phyloP scores from a whole-genome alignment of 352 stramenopile genomes.

The Phytophthora agathidicida region DNA sequence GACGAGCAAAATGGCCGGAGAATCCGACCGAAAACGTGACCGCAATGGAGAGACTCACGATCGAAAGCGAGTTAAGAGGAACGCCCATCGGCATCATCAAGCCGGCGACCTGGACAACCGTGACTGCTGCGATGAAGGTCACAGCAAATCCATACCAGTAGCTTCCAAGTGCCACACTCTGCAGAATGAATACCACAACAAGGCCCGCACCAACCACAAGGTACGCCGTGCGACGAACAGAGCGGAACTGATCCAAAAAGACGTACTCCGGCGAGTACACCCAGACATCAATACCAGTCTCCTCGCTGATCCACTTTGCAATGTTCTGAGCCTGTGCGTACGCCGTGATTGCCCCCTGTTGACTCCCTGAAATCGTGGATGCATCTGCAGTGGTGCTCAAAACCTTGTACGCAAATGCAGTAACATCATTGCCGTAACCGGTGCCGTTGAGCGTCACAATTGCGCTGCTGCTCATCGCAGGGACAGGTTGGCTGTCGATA shows the following conservation, averaged over 20 bases:
- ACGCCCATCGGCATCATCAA: conserved; percentile 68
- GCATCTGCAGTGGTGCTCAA: conserved; percentile 30
- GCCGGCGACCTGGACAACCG: conserved; percentile 65
- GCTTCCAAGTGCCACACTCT: conserved; percentile 54
- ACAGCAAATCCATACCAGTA: conserved; percentile 57
- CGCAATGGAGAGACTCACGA: conserved; percentile 82
- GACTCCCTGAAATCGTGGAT: conserved; percentile 26
- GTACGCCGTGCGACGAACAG: conserved; percentile 57
- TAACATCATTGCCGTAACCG: conserved; percentile 53
- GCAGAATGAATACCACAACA: conserved; percentile 51
- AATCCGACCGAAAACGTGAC: conserved; percentile 83
- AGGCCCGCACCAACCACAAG: conserved; percentile 55
- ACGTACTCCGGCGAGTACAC: conserved; percentile 66
- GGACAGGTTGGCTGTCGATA: conserved; percentile 59
- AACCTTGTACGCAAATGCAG: conserved; percentile 77
- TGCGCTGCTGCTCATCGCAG: conserved; percentile 30
- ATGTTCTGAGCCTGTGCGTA: conserved; percentile 66
- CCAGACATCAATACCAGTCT: conserved; percentile 72
- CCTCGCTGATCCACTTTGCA: conserved; percentile 70
- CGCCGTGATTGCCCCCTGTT: conserved; percentile 44
- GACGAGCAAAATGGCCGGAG: conserved; percentile 69
- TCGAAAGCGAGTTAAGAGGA: conserved; percentile 81
- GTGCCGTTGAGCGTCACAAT: conserved; percentile 58
- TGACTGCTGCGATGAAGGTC: conserved; percentile 45
- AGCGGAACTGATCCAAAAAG: conserved; percentile 77